These are phyloP conservation scores for Cryptococcus hybrid DNA, from an alignment of 1,284 basidiomycete genomes.

Conservation along the genomic window DNA sequence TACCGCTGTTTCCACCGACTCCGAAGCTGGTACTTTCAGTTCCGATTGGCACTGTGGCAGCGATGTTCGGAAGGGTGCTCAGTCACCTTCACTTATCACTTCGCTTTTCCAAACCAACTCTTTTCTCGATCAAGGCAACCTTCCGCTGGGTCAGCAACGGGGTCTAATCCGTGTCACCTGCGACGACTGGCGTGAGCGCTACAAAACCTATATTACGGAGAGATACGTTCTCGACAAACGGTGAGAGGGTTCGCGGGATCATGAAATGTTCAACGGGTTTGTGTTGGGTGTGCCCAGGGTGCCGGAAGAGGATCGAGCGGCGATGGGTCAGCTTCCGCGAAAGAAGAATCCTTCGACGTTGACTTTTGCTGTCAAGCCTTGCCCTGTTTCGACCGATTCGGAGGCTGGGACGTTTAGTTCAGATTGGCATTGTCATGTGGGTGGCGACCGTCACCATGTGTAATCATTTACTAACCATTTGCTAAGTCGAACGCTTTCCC, in stretches of 20 bases:
- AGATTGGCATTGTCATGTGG: slow-evolving; percentile 4
- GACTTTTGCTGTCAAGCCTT: slow-evolving; percentile 13
- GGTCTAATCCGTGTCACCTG: slow-evolving; percentile 2
- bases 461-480: slow-evolving; percentile 9
- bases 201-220: slow-evolving; percentile 13
- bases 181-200: not conserved
- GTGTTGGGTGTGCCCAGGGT: slow-evolving; percentile 10
- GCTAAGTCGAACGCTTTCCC: not conserved
- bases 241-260: slow-evolving; percentile 5
- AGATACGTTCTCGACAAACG: slow-evolving; percentile 13
- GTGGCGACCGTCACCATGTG: slow-evolving; percentile 3
- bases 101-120: slow-evolving; percentile 8
- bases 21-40: slow-evolving; percentile 10
- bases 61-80: slow-evolving; percentile 1
- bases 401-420: slow-evolving; percentile 12
- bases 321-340: not conserved
- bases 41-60: slow-evolving; percentile 9
- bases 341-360: slow-evolving; percentile 13
- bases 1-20: slow-evolving; percentile 13
- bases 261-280: slow-evolving; percentile 7
- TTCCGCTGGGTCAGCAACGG: not conserved
- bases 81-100: slow-evolving; percentile 12
- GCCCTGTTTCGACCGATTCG: slow-evolving; percentile 12
- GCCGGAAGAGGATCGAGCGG: not conserved
- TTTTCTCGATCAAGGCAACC: slow-evolving; percentile 1